Conservation (phyloP, 371 early-diverging fungal genomes). For the Mucor sp. region DNA sequence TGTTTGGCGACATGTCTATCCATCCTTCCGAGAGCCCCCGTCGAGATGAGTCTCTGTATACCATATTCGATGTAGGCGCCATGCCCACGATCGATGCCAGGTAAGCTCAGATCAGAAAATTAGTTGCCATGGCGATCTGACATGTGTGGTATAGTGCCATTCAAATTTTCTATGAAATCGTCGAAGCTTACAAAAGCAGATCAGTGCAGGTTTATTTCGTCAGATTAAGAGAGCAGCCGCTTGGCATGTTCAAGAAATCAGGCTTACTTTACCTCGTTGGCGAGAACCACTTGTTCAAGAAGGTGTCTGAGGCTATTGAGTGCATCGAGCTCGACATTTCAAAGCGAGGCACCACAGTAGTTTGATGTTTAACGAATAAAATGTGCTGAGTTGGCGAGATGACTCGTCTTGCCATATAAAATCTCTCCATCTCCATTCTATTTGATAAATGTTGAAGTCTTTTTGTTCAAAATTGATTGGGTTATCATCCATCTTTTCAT, state of each 20-base stretch:
- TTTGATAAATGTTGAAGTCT: background rate
- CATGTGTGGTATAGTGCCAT: conserved; percentile 62
- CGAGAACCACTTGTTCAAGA: conserved; percentile 60
- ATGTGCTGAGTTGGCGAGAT: background rate
- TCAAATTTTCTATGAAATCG: conserved; percentile 86
- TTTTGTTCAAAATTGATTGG: conserved; percentile 24
- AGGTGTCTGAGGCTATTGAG: conserved; percentile 59
- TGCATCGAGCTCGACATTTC: conserved; percentile 4
- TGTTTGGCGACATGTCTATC: conserved; percentile 84
- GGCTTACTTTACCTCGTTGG: conserved; percentile 72
- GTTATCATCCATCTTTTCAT: conserved; percentile 25
- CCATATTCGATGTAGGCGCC: conserved; percentile 87
- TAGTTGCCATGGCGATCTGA: background rate
- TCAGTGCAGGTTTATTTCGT: conserved; percentile 84
- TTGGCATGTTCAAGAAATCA: conserved; percentile 67
- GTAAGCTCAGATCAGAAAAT: conserved; percentile 20
- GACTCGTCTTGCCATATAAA: conserved; percentile 11
- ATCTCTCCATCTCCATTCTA: conserved; percentile 8
- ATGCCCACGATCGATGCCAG: conserved; percentile 91
- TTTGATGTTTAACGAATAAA: background rate
- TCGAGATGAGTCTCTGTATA: conserved; percentile 61
- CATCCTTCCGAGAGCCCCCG: conserved; percentile 86
- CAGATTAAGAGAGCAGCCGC: conserved; percentile 70
- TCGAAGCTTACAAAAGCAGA: conserved; percentile 78
- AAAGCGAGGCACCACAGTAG: background rate